These are phyloP conservation scores for Elsinoe australis DNA, from an alignment of 2,329 filamentous ascomycete genomes.

Conservation along the genomic window DNA sequence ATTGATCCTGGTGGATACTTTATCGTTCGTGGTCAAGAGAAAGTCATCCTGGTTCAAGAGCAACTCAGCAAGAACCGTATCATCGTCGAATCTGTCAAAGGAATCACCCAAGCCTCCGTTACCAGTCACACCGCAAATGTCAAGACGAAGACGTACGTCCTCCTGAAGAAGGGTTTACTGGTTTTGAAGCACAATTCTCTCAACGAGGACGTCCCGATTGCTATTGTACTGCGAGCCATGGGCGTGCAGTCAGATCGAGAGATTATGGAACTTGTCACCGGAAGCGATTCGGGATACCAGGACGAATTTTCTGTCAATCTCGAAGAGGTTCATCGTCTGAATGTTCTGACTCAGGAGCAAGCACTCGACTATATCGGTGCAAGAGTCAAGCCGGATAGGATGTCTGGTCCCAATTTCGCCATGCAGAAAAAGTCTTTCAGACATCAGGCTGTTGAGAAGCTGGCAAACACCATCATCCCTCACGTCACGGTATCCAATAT, in stretches of 20 bases:
- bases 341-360: constrained; percentile 88
- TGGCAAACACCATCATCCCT: constrained; percentile 87
- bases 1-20: constrained; percentile 97
- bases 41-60: constrained; percentile 97
- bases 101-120: constrained; percentile 87
- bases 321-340: constrained; percentile 76
- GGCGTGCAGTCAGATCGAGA: constrained; percentile 92
- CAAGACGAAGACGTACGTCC: constrained; percentile 95
- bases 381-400: constrained; percentile 77
- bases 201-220: constrained; percentile 88
- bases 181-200: constrained; percentile 88
- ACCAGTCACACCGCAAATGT: constrained; percentile 96
- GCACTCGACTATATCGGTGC: constrained; percentile 86
- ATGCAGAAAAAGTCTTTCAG: constrained; percentile 63
- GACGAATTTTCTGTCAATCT: constrained; percentile 95
- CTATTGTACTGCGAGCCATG: constrained; percentile 85
- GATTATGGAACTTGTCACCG: constrained; percentile 84
- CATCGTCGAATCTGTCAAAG: constrained; percentile 94
- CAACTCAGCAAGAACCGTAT: constrained; percentile 98
- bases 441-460: constrained; percentile 84
- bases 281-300: constrained; percentile 79
- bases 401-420: constrained; percentile 39
- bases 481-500: constrained; percentile 87
- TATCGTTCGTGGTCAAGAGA: constrained; percentile 94
- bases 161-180: constrained; percentile 87